Conservation (phyloP, 257 asterid species). For the Salvia rosmarinus region DNA sequence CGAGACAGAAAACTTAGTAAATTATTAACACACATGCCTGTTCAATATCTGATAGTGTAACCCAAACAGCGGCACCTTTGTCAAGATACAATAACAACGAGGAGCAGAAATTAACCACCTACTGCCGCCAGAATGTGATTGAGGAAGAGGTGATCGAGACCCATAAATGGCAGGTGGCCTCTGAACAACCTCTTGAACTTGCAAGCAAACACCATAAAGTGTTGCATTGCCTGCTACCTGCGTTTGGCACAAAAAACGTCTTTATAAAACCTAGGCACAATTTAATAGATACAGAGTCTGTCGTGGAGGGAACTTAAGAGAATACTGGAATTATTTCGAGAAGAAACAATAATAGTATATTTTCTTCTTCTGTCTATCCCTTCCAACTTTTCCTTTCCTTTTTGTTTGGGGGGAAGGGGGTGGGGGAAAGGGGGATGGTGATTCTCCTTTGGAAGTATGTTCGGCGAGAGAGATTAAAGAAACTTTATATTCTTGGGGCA, state of each 20-base stretch:
- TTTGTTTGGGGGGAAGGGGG: too few species aligned
- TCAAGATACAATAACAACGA: conserved; percentile 90
- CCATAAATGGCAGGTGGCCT: conserved; percentile 67
- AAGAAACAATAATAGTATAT: neutral
- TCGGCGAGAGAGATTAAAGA: neutral
- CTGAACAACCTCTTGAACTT: conserved; percentile 83
- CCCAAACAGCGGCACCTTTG: conserved; percentile 91
- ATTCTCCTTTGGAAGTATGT: too few species aligned
- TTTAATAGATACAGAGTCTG: neutral
- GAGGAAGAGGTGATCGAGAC: conserved; percentile 59
- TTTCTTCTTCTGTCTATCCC: neutral
- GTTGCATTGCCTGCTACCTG: conserved; percentile 94
- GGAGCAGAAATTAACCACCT: conserved; percentile 89
- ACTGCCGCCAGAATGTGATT: conserved; percentile 51
- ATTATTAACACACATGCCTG: conserved; percentile 52
- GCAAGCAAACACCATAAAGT: conserved; percentile 94
- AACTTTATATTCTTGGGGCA: neutral
- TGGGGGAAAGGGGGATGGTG: too few species aligned
- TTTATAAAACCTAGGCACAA: conserved; percentile 28
- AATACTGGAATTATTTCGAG: neutral
- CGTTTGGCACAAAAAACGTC: conserved; percentile 34
- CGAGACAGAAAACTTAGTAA: conserved; percentile 14
- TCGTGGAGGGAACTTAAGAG: neutral
- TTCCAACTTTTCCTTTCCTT: too few species aligned
- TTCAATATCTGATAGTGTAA: conserved; percentile 85